These are phyloP conservation scores for Ogataea pini DNA, from an alignment of 805 yeast species.

Conservation along the genomic window DNA sequence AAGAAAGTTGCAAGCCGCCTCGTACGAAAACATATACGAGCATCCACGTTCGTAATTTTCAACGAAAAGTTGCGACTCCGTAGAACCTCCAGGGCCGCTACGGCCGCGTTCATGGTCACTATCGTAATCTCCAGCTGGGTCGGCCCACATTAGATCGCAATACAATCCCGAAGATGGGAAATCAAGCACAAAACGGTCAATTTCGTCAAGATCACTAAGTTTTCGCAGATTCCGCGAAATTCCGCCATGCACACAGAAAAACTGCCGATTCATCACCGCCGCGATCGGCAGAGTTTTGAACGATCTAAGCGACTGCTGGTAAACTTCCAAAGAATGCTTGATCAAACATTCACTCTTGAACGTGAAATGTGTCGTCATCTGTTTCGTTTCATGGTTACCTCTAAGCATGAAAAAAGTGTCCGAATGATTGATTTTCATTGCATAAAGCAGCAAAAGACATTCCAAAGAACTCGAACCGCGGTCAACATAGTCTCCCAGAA, in stretches of 20 bases:
- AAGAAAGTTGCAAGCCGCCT: slow-evolving; percentile 77
- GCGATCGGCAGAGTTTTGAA: slow-evolving; percentile 89
- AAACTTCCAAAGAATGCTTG: slow-evolving; percentile 67
- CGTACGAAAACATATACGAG: slow-evolving; percentile 84
- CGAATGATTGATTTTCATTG: slow-evolving; percentile 77
- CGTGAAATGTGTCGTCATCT: slow-evolving; percentile 91
- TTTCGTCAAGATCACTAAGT: slow-evolving; percentile 62
- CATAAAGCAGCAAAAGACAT: slow-evolving; percentile 70
- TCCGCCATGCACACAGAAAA: slow-evolving; percentile 96
- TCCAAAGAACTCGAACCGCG: slow-evolving; percentile 91
- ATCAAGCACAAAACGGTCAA: slow-evolving; percentile 87
- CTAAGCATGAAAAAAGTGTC: slow-evolving; percentile 75
- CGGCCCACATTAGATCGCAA: slow-evolving; percentile 97
- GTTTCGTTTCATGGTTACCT: slow-evolving; percentile 95
- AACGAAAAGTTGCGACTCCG: slow-evolving; percentile 39
- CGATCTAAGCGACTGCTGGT: slow-evolving; percentile 71
- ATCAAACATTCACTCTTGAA: slow-evolving; percentile 88
- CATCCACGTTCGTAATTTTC: slow-evolving; percentile 82
- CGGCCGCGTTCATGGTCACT: slow-evolving; percentile 39
- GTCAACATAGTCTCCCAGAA: slow-evolving; percentile 94
- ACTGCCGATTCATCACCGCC: slow-evolving; percentile 90
- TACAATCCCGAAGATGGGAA: slow-evolving; percentile 84
- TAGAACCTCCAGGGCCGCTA: slow-evolving; percentile 30
- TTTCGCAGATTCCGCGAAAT: slow-evolving; percentile 79
- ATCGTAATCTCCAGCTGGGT: slow-evolving; percentile 90